phyloP scores from a whole-genome alignment of 768 basidiomycete species.

The Pulveroboletus frians region DNA sequence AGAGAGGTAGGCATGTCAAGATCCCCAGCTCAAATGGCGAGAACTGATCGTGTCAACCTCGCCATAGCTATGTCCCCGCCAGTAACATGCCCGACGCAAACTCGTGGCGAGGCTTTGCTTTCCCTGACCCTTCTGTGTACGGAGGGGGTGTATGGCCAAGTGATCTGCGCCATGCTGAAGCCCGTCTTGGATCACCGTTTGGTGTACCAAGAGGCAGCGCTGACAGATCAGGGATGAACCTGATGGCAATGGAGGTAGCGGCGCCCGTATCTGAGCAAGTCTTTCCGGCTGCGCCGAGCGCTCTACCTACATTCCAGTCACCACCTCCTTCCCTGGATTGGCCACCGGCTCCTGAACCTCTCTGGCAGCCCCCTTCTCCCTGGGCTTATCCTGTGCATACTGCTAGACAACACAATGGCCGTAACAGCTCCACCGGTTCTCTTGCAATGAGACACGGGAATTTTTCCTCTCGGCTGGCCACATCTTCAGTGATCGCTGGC shows the following conservation, averaged over 20 bases:
- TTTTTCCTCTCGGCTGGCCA: neutral
- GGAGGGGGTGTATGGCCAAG: neutral
- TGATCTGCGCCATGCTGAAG: neutral
- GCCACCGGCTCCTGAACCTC: neutral
- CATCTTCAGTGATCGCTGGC: neutral
- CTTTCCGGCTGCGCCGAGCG: neutral
- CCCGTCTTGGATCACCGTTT: neutral
- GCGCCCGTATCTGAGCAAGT: constrained; percentile 1
- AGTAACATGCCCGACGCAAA: neutral
- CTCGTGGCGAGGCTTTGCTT: neutral
- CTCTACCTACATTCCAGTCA: neutral
- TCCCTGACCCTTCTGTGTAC: neutral
- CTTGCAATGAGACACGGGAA: neutral
- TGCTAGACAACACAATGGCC: neutral
- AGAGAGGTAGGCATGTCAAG: constrained; percentile 13
- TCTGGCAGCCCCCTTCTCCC: constrained; percentile 1
- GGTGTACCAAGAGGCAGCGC: neutral
- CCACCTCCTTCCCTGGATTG: neutral
- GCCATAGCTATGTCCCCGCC: neutral
- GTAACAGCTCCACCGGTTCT: neutral
- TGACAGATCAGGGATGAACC: neutral
- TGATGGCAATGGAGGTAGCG: neutral
- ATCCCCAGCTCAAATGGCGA: neutral
- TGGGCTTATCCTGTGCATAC: constrained; percentile 3
- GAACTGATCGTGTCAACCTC: neutral